Evolutionary conservation across 2,329 filamentous ascomycete species (phyloP), one percentile per base, ranked within the genome.

Genomic region (Pezicula carpinea): DNA sequence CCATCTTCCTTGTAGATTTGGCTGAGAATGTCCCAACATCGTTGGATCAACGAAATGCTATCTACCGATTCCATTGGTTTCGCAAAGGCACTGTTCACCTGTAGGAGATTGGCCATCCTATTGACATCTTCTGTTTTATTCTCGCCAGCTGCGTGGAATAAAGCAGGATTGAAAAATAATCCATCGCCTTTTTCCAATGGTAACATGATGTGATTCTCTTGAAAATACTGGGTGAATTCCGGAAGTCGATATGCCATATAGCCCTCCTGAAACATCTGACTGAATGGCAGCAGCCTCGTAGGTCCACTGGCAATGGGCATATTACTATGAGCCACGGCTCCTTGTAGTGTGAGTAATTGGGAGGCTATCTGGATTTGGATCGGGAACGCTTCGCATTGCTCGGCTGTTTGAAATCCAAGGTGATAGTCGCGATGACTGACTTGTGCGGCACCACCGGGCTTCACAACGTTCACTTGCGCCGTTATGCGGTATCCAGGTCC

Each of bases 61-160:
- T 84, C 76, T 8, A 84, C 68, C 1, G 58, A 71, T 64, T 85
- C 81, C 80, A 85, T 85, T 0, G 80, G 69, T 57, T 81, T 82
- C 0, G 80, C 80, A 56, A 84, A 79, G 0, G 79, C 78, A 50
- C 73, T 76, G 52, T 76, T 81, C 23, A 83, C 70, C 61, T 85
- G 81, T 31, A 84, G 54, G 8, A 85, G 61, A 57, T 84, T 84
- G n/a, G 79, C 80, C 23, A 72, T 73, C 1, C 81, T 71, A 19
- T 76, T 61, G 21, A 82, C 67, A 7, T 60, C 58, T 2, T 66
- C 69, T 6, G 66, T 68, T 14, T 62, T 56, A 55, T 84, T 85
- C 52, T 74, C 71, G 0, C 81, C 81, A 0, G 81, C 81, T 1
- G 80, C 80, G 58, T 85, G 80, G 51, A 82, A 79, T 0, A 84